phyloP scores from a whole-genome alignment of 805 yeast genomes.

The Starmerella vitae region DNA sequence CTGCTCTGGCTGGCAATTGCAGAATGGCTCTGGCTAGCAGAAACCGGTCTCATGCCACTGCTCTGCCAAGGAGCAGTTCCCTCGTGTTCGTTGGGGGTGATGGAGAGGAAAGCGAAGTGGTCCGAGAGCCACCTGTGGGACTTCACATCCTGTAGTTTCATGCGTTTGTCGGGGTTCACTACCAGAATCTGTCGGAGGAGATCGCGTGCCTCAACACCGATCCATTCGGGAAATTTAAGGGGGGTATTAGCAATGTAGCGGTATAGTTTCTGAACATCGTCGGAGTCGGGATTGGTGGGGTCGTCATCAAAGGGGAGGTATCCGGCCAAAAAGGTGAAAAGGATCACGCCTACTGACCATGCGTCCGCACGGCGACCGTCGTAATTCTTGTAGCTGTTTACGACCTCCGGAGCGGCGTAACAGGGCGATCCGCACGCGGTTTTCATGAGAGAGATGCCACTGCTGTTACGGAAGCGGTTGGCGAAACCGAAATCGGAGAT shows the following conservation, averaged over 20 bases:
- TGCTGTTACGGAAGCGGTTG: conserved; percentile 45
- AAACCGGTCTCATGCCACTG: not conserved
- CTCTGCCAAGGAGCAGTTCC: conserved; percentile 14
- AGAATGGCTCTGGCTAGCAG: not conserved
- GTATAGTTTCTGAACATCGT: conserved; percentile 79
- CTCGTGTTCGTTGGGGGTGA: conserved; percentile 88
- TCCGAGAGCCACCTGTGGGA: conserved; percentile 83
- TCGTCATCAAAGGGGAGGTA: conserved; percentile 97
- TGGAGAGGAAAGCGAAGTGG: conserved; percentile 66
- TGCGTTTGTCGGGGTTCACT: conserved; percentile 69
- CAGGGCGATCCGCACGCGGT: conserved; percentile 97
- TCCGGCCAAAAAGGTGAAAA: conserved; percentile 95
- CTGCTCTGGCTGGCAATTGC: not conserved
- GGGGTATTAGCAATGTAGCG: conserved; percentile 85
- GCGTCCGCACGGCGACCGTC: conserved; percentile 89
- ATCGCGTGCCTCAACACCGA: conserved; percentile 83
- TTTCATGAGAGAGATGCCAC: conserved; percentile 56
- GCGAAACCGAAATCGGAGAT: conserved; percentile 94
- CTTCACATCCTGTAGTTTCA: conserved; percentile 53
- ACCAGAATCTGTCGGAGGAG: conserved; percentile 67
- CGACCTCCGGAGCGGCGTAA: conserved; percentile 96
- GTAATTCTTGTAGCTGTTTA: conserved; percentile 62
- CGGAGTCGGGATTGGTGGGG: conserved; percentile 90
- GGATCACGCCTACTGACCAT: conserved; percentile 93
- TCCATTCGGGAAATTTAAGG: conserved; percentile 87